Conservation (phyloP, 2,329 filamentous ascomycete genomes). For the Fusarium luffae region DNA sequence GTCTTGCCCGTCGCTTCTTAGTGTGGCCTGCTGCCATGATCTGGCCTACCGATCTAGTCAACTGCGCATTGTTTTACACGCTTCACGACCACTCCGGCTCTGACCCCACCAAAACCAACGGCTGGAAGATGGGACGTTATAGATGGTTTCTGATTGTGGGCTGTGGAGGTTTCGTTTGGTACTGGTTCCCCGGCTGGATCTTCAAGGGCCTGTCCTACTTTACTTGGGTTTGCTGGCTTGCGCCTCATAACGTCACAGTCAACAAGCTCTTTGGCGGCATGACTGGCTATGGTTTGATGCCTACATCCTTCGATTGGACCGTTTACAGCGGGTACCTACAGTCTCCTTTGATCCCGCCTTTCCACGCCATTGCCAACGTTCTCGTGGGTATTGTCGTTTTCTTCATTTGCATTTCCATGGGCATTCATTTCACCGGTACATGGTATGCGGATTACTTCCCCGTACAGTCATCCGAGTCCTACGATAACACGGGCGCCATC, state of each 20-base stretch:
- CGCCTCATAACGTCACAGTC: slow-evolving; percentile 68
- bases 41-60: slow-evolving; percentile 67
- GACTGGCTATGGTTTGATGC: slow-evolving; percentile 68
- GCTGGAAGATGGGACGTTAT: slow-evolving; percentile 74
- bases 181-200: slow-evolving; percentile 72
- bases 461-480: slow-evolving; percentile 69
- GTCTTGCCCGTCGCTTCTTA: slow-evolving; percentile 64
- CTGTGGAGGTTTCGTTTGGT: slow-evolving; percentile 63
- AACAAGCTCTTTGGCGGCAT: slow-evolving; percentile 72
- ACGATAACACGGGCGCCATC: slow-evolving; percentile 69
- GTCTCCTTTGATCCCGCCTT: slow-evolving; percentile 64
- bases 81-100: slow-evolving; percentile 59
- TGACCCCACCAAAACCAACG: slow-evolving; percentile 62
- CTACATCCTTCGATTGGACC: slow-evolving; percentile 68
- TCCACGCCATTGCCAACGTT: slow-evolving; percentile 67
- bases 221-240: slow-evolving; percentile 70
- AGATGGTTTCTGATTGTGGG: slow-evolving; percentile 70
- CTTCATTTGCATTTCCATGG: slow-evolving; percentile 67
- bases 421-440: slow-evolving; percentile 66
- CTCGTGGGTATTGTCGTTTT: slow-evolving; percentile 65
- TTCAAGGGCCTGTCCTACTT: slow-evolving; percentile 72
- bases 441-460: slow-evolving; percentile 71
- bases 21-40: slow-evolving; percentile 68
- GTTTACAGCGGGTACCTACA: slow-evolving; percentile 60
- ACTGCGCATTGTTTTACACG: slow-evolving; percentile 62